A percentile compares a stretch with the other conserved stretches of the same genome.
Evolutionary conservation across 2,329 filamentous ascomycete genomes (phyloP).

Genomic region (Rhynchosporium graminicola): DNA sequence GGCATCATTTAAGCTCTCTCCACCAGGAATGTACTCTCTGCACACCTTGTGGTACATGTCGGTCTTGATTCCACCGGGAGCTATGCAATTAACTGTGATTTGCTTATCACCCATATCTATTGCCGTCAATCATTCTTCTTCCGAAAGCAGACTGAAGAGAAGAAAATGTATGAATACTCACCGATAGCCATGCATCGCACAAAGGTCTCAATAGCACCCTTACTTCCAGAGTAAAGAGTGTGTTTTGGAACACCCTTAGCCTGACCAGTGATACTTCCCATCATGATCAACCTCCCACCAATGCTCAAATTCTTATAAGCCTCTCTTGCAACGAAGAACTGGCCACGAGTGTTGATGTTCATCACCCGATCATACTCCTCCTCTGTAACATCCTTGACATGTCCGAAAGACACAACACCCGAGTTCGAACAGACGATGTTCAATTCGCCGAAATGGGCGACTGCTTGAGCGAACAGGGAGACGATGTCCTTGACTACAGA

Average conservation of each 20-base stretch:
- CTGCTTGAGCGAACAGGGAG: constrained; percentile 34
- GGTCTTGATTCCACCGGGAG: constrained; percentile 67
- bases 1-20: constrained; percentile 56
- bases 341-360: constrained; percentile 63
- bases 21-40: constrained; percentile 62
- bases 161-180: constrained; percentile 40
- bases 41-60: constrained; percentile 69
- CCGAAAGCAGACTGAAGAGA: neutral
- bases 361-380: constrained; percentile 51
- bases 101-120: constrained; percentile 60
- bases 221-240: constrained; percentile 72
- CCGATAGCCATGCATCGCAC: constrained; percentile 72
- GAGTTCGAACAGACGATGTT: constrained; percentile 40
- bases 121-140: constrained; percentile 50
- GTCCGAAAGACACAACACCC: constrained; percentile 55
- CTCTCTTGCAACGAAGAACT: constrained; percentile 78
- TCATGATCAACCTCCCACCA: constrained; percentile 73
- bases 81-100: constrained; percentile 70
- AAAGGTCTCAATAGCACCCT: constrained; percentile 77
- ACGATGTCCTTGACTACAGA: constrained; percentile 46
- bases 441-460: constrained; percentile 38
- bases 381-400: constrained; percentile 37
- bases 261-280: constrained; percentile 69
- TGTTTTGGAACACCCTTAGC: constrained; percentile 69
- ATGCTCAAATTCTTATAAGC: constrained; percentile 70